Evolutionary conservation across 495 filamentous ascomycete genomes (phyloP).

Genomic region (Niebla homalea): DNA sequence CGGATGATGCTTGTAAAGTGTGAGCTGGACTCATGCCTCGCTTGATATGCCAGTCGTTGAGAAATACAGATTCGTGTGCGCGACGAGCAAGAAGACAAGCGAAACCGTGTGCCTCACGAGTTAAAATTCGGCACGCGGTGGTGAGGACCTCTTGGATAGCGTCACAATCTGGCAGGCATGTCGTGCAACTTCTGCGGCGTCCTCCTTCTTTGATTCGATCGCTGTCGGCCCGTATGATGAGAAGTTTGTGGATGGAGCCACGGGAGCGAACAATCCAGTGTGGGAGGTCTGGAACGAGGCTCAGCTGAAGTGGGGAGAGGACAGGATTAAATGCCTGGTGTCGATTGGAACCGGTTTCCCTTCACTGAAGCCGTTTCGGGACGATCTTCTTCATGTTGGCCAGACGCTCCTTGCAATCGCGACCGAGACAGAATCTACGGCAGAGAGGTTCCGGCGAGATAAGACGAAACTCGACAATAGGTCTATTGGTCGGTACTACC

Average conservation of each 20-base stretch:
- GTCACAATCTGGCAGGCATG: constrained; percentile 36
- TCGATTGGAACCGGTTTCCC: constrained; percentile 35
- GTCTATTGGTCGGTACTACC: constrained; percentile 25
- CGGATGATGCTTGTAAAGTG: constrained; percentile 25
- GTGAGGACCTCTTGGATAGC: constrained; percentile 24
- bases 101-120: constrained; percentile 30
- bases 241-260: constrained; percentile 29
- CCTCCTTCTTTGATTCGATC: constrained; percentile 35
- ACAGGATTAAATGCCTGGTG: constrained; percentile 28
- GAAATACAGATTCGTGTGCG: constrained; percentile 34
- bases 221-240: constrained; percentile 21
- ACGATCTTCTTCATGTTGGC: constrained; percentile 19
- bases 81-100: constrained; percentile 27
- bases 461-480: constrained; percentile 26
- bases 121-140: constrained; percentile 28
- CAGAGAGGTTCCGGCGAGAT: constrained; percentile 26
- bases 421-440: constrained; percentile 30
- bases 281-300: constrained; percentile 33
- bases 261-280: constrained; percentile 34
- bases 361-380: constrained; percentile 19
- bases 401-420: constrained; percentile 22
- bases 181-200: constrained; percentile 30
- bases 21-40: constrained; percentile 11
- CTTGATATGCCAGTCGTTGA: neutral
- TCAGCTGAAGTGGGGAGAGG: constrained; percentile 25